phyloP scores from a whole-genome alignment of 257 asterid species.

The Nicotiana tomentosiformis region DNA sequence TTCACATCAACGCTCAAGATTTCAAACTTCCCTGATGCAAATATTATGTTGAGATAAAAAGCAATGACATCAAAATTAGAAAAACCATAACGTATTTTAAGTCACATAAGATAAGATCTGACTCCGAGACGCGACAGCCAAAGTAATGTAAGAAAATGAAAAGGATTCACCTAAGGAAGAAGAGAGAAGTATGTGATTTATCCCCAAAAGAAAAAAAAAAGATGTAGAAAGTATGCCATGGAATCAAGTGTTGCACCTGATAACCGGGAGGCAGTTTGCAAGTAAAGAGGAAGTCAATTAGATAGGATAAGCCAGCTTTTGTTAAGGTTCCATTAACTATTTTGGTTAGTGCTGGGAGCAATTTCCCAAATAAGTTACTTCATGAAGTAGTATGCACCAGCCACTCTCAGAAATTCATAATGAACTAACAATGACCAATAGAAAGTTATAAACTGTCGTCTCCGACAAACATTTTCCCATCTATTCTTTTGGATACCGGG shows the following conservation, averaged over 20 bases:
- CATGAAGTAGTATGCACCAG: background rate
- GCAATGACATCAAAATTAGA: background rate
- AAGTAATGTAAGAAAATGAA: background rate
- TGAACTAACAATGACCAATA: background rate
- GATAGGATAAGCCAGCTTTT: background rate
- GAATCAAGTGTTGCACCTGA: background rate
- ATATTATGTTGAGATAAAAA: background rate
- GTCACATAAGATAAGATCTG: background rate
- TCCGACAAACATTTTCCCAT: background rate
- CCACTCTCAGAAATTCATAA: background rate
- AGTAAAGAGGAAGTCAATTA: background rate
- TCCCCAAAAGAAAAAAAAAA: background rate
- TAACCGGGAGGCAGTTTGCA: background rate
- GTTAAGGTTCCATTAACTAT: background rate
- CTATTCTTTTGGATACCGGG: background rate
- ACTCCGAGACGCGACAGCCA: background rate
- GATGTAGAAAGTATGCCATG: background rate
- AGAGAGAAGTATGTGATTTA: background rate
- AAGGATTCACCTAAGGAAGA: background rate
- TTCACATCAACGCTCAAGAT: background rate
- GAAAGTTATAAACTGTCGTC: background rate
- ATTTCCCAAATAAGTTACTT: background rate
- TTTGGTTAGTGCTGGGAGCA: background rate
- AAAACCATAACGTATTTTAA: background rate
- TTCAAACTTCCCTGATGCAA: background rate